Conservation (phyloP, 768 basidiomycete genomes). For the Exsudoporus frostii region DNA sequence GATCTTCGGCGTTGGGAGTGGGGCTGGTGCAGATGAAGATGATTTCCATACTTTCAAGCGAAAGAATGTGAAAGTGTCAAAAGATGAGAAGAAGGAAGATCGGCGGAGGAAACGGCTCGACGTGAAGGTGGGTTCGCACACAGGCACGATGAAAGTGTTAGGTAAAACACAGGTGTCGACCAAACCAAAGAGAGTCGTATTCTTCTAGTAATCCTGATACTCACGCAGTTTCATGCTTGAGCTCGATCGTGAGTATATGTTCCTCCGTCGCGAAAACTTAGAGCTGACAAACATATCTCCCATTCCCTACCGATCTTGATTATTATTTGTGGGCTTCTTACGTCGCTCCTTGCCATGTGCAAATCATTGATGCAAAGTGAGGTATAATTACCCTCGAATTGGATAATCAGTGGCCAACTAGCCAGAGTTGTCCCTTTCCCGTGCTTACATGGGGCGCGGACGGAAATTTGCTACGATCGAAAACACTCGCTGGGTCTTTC, state of each 20-base stretch:
- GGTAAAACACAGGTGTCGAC: slow-evolving; percentile 25
- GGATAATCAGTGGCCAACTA: background rate
- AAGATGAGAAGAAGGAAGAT: slow-evolving; percentile 51
- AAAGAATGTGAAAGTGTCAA: slow-evolving; percentile 55
- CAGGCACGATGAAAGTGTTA: slow-evolving; percentile 37
- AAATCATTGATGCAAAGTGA: background rate
- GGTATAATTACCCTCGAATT: background rate
- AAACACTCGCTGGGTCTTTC: background rate
- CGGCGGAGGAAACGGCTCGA: slow-evolving; percentile 41
- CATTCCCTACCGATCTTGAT: background rate
- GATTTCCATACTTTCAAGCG: slow-evolving; percentile 86
- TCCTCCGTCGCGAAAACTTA: background rate
- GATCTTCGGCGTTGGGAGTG: slow-evolving; percentile 36
- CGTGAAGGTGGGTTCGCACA: slow-evolving; percentile 43
- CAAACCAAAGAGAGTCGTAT: slow-evolving; percentile 45
- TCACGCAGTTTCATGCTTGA: background rate
- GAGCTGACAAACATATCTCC: background rate
- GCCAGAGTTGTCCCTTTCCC: background rate
- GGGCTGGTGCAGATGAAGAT: slow-evolving; percentile 87
- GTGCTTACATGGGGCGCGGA: background rate
- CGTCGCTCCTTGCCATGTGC: background rate
- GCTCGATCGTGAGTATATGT: background rate
- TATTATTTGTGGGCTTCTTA: background rate
- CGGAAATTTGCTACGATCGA: background rate
- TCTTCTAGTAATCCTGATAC: slow-evolving; percentile 34